Base-by-base conservation (phyloP, 2,329 filamentous ascomycete species). In the Cadophora malorum region DNA sequence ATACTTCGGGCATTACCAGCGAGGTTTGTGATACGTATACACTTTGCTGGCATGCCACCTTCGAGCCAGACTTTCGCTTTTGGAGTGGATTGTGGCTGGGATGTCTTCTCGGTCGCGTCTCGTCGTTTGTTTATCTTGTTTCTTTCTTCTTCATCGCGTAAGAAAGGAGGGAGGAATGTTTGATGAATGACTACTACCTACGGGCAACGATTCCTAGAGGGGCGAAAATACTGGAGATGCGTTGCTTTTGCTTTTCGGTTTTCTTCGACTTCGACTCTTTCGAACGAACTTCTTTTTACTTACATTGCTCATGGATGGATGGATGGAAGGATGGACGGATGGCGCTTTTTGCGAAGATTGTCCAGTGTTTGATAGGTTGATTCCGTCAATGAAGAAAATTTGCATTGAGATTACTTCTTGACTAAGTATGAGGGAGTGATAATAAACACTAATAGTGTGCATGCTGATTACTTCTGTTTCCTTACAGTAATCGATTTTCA, bases 101-200 rank as follows among this genome's bases (percentile, higher is more conserved):
- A 59, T 25, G 19, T 41, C 33, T 41, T 10, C 35, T 38, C 35
- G 7, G 35, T 21, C 33, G n/a, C 28, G 21, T 59, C 35, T 25
- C 56, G 33, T 55, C 55, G 6, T 45, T 14, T 38, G 33, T 58
- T 31, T 50, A 19, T 23, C 28, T 28, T 33, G 25, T 55, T 33
- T 49, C 41, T 35, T 58, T 66, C 45, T 23, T 64, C 65, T 59
- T 55, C 50, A 53, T 56, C 64, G 45, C 52, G 67, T 67, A 52
- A 64, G 69, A 67, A 63, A 55, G 61, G 45, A 25, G 59, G 70
- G 66, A 58, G 45, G 68, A 58, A 58, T 69, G 49, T 70, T 69
- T 72, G 67, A 68, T 72, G 65, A 28, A 28, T 28, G 28, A 28
- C 28, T 28, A 69, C 61, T 65, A 47, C 45, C 14, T 14, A 45